Percentiles rank a stretch among this genome's conserved stretches.
These are phyloP conservation scores for Torrubiella hemipterigena DNA, from an alignment of 2,329 filamentous ascomycete genomes.

Conservation along the genomic window DNA sequence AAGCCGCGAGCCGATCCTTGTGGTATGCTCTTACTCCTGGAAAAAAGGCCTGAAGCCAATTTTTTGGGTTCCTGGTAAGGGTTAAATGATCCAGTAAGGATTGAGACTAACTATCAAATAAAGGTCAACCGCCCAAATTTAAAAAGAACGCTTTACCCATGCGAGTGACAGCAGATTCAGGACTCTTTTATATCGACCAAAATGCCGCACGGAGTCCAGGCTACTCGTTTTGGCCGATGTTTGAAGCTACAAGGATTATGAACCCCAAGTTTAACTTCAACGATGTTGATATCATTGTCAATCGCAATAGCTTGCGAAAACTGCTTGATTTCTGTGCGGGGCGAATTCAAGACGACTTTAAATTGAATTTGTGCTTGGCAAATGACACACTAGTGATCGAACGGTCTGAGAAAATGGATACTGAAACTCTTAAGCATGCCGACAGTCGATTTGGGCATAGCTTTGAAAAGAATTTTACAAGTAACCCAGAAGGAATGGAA, in stretches of 20 bases:
- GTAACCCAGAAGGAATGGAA: neutral
- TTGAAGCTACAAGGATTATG: constrained; percentile 14
- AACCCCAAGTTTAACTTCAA: constrained; percentile 12
- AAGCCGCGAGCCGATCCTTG: too few relatives aligned
- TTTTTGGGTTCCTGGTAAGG: too few relatives aligned
- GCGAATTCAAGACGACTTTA: constrained; percentile 7
- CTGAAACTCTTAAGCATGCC: neutral
- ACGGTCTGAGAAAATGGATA: constrained; percentile 3
- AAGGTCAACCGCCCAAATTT: too few relatives aligned
- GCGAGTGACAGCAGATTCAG: too few relatives aligned
- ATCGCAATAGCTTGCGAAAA: constrained; percentile 12
- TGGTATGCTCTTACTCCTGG: too few relatives aligned
- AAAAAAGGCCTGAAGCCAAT: too few relatives aligned
- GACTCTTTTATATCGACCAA: constrained; percentile 8
- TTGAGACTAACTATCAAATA: too few relatives aligned
- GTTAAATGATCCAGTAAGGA: too few relatives aligned
- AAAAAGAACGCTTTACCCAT: too few relatives aligned
- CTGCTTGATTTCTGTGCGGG: constrained; percentile 13
- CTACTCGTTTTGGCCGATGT: constrained; percentile 16
- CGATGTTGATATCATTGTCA: constrained; percentile 16
- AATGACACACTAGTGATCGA: constrained; percentile 10
- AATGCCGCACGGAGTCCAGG: constrained; percentile 6
- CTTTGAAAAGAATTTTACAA: constrained; percentile 9
- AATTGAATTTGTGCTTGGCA: constrained; percentile 8
- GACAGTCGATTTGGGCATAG: constrained; percentile 3